Conservation (phyloP, 1,139 yeast genomes). For the Debaryomyces nepalensis region DNA sequence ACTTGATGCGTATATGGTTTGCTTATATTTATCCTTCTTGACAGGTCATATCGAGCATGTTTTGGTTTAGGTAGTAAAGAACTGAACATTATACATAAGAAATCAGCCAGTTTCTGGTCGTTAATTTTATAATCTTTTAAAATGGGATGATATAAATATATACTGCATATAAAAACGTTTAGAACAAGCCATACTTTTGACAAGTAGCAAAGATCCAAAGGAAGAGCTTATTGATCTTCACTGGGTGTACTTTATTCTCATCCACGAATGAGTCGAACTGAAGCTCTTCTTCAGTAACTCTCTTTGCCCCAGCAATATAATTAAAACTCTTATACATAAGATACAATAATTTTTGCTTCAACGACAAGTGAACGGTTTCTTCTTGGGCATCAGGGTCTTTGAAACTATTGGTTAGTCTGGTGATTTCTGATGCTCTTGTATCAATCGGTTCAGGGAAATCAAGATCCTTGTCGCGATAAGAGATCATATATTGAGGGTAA, state of each 20-base stretch:
- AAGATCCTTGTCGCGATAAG: slow-evolving; percentile 16
- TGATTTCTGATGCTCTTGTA: slow-evolving; percentile 16
- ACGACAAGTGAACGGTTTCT: slow-evolving; percentile 22
- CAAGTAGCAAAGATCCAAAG: slow-evolving; percentile 33
- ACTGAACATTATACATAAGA: slow-evolving; percentile 32
- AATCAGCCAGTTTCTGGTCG: background rate
- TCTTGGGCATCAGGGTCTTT: slow-evolving; percentile 11
- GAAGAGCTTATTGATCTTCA: slow-evolving; percentile 23
- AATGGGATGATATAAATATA: background rate
- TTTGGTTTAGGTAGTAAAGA: slow-evolving; percentile 38
- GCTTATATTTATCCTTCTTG: slow-evolving; percentile 5
- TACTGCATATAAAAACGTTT: slow-evolving; percentile 7
- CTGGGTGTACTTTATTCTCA: slow-evolving; percentile 25
- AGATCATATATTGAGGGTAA: slow-evolving; percentile 51
- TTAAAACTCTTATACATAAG: slow-evolving; percentile 24
- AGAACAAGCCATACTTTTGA: slow-evolving; percentile 41
- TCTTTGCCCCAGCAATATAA: slow-evolving; percentile 20
- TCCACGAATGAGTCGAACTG: slow-evolving; percentile 31
- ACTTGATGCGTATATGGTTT: background rate
- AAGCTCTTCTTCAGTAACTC: slow-evolving; percentile 28
- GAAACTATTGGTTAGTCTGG: slow-evolving; percentile 16
- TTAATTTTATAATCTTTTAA: background rate
- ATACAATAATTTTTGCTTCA: slow-evolving; percentile 27
- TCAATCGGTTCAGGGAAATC: slow-evolving; percentile 7
- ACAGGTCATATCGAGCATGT: slow-evolving; percentile 23